Conservation (phyloP, 179 eudicot genomes). For the Actinidia arguta region DNA sequence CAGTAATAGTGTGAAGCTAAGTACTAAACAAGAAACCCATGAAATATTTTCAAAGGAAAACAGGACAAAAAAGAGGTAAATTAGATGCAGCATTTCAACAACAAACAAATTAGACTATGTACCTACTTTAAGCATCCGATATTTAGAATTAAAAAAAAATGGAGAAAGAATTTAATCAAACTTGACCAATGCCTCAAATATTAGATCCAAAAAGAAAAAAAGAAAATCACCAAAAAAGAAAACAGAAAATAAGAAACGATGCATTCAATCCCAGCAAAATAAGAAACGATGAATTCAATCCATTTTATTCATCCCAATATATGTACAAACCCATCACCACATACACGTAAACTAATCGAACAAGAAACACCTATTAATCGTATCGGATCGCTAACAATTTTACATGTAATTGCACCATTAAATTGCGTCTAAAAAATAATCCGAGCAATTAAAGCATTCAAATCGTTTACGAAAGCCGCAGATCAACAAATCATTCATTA, state of each 20-base stretch:
- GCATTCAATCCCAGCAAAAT: too few relatives aligned
- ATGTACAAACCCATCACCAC: not conserved
- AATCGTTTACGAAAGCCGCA: not conserved
- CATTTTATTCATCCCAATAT: not conserved
- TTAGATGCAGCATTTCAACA: not conserved
- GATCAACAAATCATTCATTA: not conserved
- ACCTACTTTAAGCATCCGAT: not conserved
- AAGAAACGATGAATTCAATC: not conserved
- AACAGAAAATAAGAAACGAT: not conserved
- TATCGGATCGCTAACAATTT: not conserved
- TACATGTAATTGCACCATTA: not conserved
- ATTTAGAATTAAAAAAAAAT: not conserved
- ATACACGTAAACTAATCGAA: not conserved
- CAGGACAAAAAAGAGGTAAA: not conserved
- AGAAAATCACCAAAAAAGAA: not conserved
- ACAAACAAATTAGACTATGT: not conserved
- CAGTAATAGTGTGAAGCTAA: not conserved
- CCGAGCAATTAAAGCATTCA: not conserved
- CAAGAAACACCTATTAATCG: not conserved
- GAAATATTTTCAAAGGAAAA: not conserved
- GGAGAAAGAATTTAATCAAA: not conserved
- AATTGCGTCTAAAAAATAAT: too few relatives aligned
- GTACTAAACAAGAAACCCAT: conserved; percentile 7
- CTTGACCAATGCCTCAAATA: not conserved
- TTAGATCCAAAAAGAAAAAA: not conserved